Evolutionary conservation across 2,329 filamentous ascomycete genomes (phyloP).

Genomic region (Cercospora sp.): DNA sequence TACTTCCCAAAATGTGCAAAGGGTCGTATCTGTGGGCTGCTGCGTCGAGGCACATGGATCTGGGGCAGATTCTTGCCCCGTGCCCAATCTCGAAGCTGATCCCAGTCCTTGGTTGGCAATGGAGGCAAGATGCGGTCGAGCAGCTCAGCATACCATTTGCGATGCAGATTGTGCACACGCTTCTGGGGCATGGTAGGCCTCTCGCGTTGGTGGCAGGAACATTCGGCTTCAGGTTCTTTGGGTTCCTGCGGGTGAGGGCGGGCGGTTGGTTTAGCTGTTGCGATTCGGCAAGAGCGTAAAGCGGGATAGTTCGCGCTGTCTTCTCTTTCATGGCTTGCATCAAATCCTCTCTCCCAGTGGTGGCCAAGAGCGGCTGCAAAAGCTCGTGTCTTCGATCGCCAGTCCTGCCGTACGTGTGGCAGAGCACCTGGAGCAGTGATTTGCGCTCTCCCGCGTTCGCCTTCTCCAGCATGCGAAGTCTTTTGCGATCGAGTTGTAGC

Average conservation of each 20-base stretch:
- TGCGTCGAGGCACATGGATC: constrained; percentile 17
- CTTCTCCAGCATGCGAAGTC: constrained; percentile 49
- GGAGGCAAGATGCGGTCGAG: constrained; percentile 49
- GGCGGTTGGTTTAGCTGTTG: constrained; percentile 37
- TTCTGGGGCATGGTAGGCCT: constrained; percentile 50
- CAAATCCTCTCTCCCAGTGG: constrained; percentile 4
- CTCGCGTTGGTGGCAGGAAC: constrained; percentile 51
- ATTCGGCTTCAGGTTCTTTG: constrained; percentile 29
- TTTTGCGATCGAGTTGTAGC: constrained; percentile 43
- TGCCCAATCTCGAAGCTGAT: constrained; percentile 44
- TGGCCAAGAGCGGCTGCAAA: constrained; percentile 35
- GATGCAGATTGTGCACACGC: constrained; percentile 47
- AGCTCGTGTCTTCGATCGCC: constrained; percentile 56
- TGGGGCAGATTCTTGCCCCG: constrained; percentile 26
- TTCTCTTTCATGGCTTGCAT: background rate
- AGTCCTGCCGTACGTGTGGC: constrained; percentile 58
- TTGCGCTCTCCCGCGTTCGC: constrained; percentile 59
- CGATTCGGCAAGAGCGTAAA: constrained; percentile 36
- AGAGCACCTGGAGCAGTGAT: constrained; percentile 55
- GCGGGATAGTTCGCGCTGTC: constrained; percentile 35
- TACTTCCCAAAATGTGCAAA: constrained; percentile 14
- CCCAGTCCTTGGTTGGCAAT: constrained; percentile 49
- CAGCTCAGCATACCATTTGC: constrained; percentile 47
- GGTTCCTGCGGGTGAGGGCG: constrained; percentile 33
- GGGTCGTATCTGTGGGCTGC: background rate